Conservation (phyloP, 805 yeast species). For the Hanseniaspora occidentalis region DNA sequence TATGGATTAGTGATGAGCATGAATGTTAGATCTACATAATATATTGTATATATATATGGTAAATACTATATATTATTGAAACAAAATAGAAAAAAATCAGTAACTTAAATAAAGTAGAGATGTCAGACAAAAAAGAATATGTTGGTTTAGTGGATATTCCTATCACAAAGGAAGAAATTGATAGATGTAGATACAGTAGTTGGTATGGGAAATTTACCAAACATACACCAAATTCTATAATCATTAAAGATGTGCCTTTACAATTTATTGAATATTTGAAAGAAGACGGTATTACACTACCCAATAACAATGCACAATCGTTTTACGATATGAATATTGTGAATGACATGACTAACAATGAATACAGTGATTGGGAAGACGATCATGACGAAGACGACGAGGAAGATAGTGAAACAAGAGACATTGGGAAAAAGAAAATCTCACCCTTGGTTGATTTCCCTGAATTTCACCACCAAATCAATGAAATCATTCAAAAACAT, state of each 20-base stretch:
- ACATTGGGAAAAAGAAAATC: conserved; percentile 6
- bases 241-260: conserved; percentile 46
- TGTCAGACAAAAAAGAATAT: neutral
- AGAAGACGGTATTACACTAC: conserved; percentile 57
- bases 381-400: conserved; percentile 22
- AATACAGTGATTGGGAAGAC: conserved; percentile 66
- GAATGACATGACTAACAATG: conserved; percentile 31
- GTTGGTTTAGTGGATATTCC: conserved; percentile 13
- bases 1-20: too few relatives aligned
- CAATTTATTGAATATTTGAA: conserved; percentile 47
- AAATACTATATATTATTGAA: too few relatives aligned
- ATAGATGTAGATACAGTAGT: conserved; percentile 40
- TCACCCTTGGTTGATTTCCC: conserved; percentile 42
- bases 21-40: too few relatives aligned
- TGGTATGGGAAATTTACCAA: conserved; percentile 47
- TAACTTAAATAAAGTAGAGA: neutral
- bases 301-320: conserved; percentile 28
- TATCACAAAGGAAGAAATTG: conserved; percentile 30
- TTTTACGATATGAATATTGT: conserved; percentile 29
- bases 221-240: conserved; percentile 35
- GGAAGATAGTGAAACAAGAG: conserved; percentile 14
- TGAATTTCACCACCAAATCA: conserved; percentile 46
- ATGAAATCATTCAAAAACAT: conserved; percentile 31
- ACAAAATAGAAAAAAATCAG: too few relatives aligned
- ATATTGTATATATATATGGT: too few relatives aligned